Conservation (phyloP, 139 green algal genomes). For the Nannochloris sp. region DNA sequence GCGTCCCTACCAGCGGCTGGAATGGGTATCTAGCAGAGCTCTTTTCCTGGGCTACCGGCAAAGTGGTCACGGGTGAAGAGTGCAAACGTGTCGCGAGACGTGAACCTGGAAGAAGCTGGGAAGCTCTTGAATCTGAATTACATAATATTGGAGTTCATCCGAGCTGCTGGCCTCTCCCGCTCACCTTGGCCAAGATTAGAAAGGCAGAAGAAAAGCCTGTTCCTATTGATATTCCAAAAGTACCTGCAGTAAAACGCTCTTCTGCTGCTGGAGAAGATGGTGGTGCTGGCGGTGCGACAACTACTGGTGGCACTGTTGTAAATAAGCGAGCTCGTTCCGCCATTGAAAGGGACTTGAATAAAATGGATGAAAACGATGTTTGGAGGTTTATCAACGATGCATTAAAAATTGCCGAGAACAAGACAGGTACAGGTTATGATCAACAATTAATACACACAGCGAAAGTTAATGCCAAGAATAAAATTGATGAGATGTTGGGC, state of each 20-base stretch:
- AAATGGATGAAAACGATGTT: not conserved
- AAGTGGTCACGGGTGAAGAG: slow-evolving; percentile 44
- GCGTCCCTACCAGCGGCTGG: slow-evolving; percentile 65
- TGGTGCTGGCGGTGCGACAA: not conserved
- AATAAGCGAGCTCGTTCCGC: not conserved
- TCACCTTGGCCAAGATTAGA: slow-evolving; percentile 18
- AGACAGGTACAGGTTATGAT: not conserved
- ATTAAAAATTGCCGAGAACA: not conserved
- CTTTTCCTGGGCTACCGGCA: slow-evolving; percentile 52
- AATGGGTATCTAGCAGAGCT: slow-evolving; percentile 63
- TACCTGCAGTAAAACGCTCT: not conserved
- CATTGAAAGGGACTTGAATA: not conserved
- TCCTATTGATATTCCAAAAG: slow-evolving; percentile 7
- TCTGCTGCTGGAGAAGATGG: not conserved
- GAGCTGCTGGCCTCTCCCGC: slow-evolving; percentile 34
- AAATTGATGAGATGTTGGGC: not conserved
- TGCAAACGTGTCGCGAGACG: slow-evolving; percentile 54
- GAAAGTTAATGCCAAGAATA: not conserved
- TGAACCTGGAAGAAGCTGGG: slow-evolving; percentile 73
- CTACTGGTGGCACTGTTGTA: not conserved
- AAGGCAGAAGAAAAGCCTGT: slow-evolving; percentile 21
- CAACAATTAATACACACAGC: not conserved
- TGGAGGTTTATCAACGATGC: not conserved
- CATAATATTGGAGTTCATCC: slow-evolving; percentile 40
- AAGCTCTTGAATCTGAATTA: slow-evolving; percentile 60